A percentile compares a stretch with the other conserved stretches of the same genome.
phyloP scores from a whole-genome alignment of 75 land plant species.

The Isoetes taiwanensis region DNA sequence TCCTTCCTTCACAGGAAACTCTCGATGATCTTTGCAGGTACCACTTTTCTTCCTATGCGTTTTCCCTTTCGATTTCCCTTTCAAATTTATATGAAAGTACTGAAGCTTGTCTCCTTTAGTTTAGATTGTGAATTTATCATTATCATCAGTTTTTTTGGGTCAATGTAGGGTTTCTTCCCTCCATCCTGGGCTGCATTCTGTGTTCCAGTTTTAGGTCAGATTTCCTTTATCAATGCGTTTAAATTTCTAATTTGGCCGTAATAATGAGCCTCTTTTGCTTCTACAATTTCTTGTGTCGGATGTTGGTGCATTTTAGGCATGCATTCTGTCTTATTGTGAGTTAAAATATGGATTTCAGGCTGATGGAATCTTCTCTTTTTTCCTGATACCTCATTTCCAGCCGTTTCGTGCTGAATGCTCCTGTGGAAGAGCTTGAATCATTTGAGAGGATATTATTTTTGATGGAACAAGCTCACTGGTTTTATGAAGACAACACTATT shows the following conservation, averaged over 20 bases:
- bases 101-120: slow-evolving; percentile 1
- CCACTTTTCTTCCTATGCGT: not conserved
- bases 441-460: slow-evolving; percentile 92
- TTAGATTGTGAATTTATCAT: not conserved
- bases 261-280: not conserved
- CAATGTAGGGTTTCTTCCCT: not conserved
- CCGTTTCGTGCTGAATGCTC: slow-evolving; percentile 94
- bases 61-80: not conserved
- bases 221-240: not conserved
- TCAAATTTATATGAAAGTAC: not conserved
- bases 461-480: slow-evolving; percentile 99
- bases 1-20: slow-evolving; percentile 71
- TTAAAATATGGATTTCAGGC: not conserved
- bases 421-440: slow-evolving; percentile 86
- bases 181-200: not conserved
- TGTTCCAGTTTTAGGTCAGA: not conserved
- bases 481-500: slow-evolving; percentile 90
- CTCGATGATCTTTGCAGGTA: slow-evolving; percentile 98
- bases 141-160: slow-evolving; percentile 10
- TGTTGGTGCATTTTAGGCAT: not conserved
- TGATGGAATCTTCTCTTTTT: not conserved
- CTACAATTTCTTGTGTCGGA: not conserved
- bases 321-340: not conserved
- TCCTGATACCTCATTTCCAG: slow-evolving; percentile 30
- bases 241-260: not conserved